phyloP scores from a whole-genome alignment of 371 early-diverging fungal genomes.

The Apophysomyces ossiformis region DNA sequence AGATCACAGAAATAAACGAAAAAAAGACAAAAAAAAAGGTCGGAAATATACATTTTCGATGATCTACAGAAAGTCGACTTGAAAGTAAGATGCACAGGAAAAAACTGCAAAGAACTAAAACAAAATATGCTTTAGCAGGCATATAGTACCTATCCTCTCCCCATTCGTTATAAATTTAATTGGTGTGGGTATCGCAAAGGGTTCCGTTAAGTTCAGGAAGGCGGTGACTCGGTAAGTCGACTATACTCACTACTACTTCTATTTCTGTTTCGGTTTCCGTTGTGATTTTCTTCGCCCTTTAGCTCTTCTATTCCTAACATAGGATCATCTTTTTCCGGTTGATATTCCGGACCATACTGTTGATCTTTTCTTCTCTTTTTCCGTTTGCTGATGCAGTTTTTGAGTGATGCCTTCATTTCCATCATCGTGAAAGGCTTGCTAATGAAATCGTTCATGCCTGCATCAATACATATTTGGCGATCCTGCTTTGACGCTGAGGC shows the following conservation, averaged over 20 bases:
- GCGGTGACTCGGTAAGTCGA: background rate
- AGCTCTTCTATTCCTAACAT: slow-evolving; percentile 17
- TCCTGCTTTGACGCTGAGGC: slow-evolving; percentile 64
- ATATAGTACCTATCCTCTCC: background rate
- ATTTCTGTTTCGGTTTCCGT: background rate
- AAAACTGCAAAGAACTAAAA: background rate
- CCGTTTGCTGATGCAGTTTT: slow-evolving; percentile 35
- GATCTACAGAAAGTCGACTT: slow-evolving; percentile 1
- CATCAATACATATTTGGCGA: slow-evolving; percentile 64
- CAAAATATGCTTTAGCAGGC: background rate
- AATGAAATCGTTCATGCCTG: slow-evolving; percentile 69
- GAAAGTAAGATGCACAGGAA: slow-evolving; percentile 5
- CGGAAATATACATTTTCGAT: slow-evolving; percentile 11
- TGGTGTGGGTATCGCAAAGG: background rate
- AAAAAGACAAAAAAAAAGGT: background rate
- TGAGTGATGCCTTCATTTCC: slow-evolving; percentile 57
- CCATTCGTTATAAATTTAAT: background rate
- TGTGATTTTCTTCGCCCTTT: background rate
- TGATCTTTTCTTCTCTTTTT: slow-evolving; percentile 32
- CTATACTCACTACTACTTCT: background rate
- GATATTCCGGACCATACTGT: background rate
- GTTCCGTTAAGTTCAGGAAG: background rate
- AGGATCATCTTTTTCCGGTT: slow-evolving; percentile 16
- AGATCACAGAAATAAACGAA: background rate
- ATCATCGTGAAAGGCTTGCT: slow-evolving; percentile 62